A percentile compares a stretch with the other conserved stretches of the same genome.
Conservation (phyloP, 306 rosid species). For the Alnus glutinosa region DNA sequence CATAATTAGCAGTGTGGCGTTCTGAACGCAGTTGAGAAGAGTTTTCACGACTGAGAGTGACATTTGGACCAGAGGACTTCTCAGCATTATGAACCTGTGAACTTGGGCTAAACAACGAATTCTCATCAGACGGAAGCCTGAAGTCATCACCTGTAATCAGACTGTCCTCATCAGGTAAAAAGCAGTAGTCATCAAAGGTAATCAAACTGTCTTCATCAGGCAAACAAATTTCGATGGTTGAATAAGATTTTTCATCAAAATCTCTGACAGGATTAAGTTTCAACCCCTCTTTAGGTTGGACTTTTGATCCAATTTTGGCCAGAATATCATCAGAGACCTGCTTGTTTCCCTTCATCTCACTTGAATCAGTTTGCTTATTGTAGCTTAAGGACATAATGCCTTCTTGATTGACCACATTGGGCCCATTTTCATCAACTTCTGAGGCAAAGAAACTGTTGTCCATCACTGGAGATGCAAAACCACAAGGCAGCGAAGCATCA, state of each 20-base stretch:
- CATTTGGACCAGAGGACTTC: slow-evolving; percentile 33
- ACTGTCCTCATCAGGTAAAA: slow-evolving; percentile 27
- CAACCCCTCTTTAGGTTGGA: slow-evolving; percentile 25
- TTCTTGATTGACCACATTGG: slow-evolving; percentile 20
- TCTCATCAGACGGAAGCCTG: slow-evolving; percentile 27
- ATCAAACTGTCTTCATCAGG: slow-evolving; percentile 67
- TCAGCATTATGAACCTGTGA: slow-evolving; percentile 33
- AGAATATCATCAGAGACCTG: slow-evolving; percentile 11
- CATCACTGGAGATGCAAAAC: slow-evolving; percentile 16
- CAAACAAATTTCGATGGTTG: slow-evolving; percentile 33
- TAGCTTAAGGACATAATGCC: slow-evolving; percentile 11
- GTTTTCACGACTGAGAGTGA: slow-evolving; percentile 35
- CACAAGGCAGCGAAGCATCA: no score
- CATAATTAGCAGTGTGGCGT: slow-evolving; percentile 13
- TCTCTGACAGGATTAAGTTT: slow-evolving; percentile 27
- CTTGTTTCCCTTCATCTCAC: slow-evolving; percentile 18
- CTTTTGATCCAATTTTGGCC: slow-evolving; percentile 1
- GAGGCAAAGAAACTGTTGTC: slow-evolving; percentile 18
- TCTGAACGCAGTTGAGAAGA: slow-evolving; percentile 18
- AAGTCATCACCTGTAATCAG: slow-evolving; percentile 30
- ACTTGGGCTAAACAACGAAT: slow-evolving; percentile 27
- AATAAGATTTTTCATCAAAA: slow-evolving; percentile 26
- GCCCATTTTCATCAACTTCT: slow-evolving; percentile 17
- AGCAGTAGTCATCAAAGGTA: slow-evolving; percentile 43
- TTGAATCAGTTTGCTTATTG: slow-evolving; percentile 16